A percentile compares a stretch with the other conserved stretches of the same genome.
phyloP scores from a whole-genome alignment of 805 yeast species.

The Candida xyloterini region DNA sequence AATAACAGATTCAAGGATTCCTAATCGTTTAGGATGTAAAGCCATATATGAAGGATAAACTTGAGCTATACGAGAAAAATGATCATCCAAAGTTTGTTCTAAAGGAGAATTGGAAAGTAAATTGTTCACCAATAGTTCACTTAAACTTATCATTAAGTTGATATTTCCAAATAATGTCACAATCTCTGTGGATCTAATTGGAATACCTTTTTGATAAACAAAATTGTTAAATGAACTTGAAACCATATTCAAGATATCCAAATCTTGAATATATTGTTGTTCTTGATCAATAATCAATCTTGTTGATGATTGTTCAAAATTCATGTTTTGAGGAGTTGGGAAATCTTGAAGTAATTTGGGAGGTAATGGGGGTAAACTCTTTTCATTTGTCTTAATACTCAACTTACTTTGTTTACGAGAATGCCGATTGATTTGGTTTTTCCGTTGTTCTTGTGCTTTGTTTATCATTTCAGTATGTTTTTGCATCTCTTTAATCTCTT shows the following conservation, averaged over 20 bases:
- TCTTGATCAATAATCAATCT: conserved; percentile 34
- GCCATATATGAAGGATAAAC: conserved; percentile 28
- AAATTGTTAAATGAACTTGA: conserved; percentile 33
- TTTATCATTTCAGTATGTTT: conserved; percentile 14
- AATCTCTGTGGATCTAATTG: conserved; percentile 36
- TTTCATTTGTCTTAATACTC: neutral
- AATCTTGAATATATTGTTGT: conserved; percentile 28
- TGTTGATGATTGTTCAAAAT: neutral
- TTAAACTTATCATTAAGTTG: conserved; percentile 37
- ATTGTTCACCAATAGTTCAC: conserved; percentile 29
- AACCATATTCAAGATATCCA: conserved; percentile 31
- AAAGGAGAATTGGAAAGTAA: conserved; percentile 1
- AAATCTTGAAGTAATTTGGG: conserved; percentile 34
- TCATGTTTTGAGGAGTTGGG: conserved; percentile 1
- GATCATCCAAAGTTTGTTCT: conserved; percentile 6
- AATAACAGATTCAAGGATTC: conserved; percentile 2
- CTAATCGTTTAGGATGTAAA: conserved; percentile 8
- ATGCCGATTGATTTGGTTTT: neutral
- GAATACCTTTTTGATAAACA: conserved; percentile 29
- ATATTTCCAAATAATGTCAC: conserved; percentile 42
- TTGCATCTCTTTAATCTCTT: conserved; percentile 33
- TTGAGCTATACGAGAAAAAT: conserved; percentile 23
- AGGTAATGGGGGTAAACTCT: conserved; percentile 7
- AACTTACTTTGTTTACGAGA: neutral
- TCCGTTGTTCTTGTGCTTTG: neutral